Base-by-base conservation (phyloP, 495 filamentous ascomycete species). In the Parachaetomium inaequale region DNA sequence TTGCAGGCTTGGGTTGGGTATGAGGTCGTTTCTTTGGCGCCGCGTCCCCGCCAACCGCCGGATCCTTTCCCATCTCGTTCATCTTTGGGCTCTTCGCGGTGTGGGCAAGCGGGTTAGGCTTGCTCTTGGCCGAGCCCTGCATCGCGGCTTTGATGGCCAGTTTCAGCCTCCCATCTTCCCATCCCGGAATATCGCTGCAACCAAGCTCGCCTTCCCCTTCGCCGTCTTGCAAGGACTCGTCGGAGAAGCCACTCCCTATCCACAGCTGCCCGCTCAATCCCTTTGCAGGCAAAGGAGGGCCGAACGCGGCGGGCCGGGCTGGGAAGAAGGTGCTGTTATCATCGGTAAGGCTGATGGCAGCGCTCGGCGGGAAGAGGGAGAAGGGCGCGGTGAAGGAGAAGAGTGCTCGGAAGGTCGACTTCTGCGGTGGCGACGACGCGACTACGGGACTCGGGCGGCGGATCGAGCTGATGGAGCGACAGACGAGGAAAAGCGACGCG, bases 291-390 rank as follows among this genome's bases (percentile, higher is more conserved):
- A 98, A 73, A 2, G 86, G 70, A 2, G 95, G 91, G 1, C 94
- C 94, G 74, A 98, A 98, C 54, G 91, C 92, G 43, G 94, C 94
- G 60, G 94, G 95, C 40, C 94, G 82, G 49, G 94, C 92, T 21
- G 95, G 77, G 76, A 98, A 98, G 66, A 93, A 96, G 6, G 94
- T 98, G 43, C 91, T 96, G 71, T 98, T 98, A 73, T 98, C 94
- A 75, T 98, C 93, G 62, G 91, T 96, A 45, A 98, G 86, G 66
- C 90, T 96, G 71, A 98, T 96, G 62, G 95, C 88, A 31, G 94
- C 95, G 61, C 90, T 95, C 4, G 92, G 91, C 14, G 95, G 92
- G 71, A 98, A 98, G 8, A 98, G 85, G 8, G 91, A 89, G 45
- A 83, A 83, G 6, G 81, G 81, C 8, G 78, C 64, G 51, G 72